These are phyloP conservation scores for Penicillium parvum DNA, from an alignment of 495 filamentous ascomycete genomes.

Conservation along the genomic window DNA sequence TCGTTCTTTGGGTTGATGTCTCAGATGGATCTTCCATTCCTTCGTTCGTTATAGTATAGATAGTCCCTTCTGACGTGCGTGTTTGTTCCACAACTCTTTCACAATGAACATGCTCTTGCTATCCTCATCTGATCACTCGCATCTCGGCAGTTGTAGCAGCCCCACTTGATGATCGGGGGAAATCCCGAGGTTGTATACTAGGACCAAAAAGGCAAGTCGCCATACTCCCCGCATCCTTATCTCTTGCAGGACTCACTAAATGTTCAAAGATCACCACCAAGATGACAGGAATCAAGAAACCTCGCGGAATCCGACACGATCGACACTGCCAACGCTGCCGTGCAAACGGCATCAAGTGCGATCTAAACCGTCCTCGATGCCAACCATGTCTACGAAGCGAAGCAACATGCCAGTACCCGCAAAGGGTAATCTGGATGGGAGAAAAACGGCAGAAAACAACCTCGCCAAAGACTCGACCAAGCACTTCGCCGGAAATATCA, in stretches of 20 bases:
- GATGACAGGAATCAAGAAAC: conserved; percentile 25
- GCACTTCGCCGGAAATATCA: not conserved
- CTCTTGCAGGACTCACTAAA: conserved; percentile 1
- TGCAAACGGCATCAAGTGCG: conserved; percentile 27
- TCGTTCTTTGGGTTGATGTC: not conserved
- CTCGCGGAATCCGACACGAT: conserved; percentile 32
- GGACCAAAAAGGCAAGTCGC: conserved; percentile 8
- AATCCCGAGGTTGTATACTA: not conserved
- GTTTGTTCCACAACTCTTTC: no score
- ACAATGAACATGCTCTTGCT: not conserved
- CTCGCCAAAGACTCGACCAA: not conserved
- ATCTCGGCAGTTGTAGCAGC: no score
- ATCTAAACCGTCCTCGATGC: conserved; percentile 32
- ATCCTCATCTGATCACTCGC: not conserved
- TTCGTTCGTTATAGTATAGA: no score
- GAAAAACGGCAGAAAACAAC: conserved; percentile 15
- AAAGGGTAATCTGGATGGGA: conserved; percentile 31
- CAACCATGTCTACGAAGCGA: conserved; percentile 22
- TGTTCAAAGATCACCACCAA: not conserved
- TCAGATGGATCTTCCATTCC: no score
- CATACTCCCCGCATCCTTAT: conserved; percentile 16
- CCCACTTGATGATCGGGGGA: no score
- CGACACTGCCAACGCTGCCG: conserved; percentile 31
- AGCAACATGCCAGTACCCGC: conserved; percentile 27
- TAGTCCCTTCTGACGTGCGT: no score